phyloP scores from a whole-genome alignment of 805 yeast genomes.

The Wickerhamiella brachini region DNA sequence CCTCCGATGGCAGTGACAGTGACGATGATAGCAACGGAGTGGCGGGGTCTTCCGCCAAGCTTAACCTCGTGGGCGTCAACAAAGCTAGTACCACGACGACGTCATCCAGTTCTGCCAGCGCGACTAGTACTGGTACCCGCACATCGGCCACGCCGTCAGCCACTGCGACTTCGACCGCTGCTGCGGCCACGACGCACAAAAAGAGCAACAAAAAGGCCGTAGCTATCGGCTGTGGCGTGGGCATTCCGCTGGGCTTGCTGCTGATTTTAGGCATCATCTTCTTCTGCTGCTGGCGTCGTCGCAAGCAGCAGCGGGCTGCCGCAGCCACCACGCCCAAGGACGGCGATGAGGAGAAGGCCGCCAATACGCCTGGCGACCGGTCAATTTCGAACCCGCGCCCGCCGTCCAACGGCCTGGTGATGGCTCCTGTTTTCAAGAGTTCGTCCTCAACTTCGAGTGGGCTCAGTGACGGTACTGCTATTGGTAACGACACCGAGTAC shows the following conservation, averaged over 20 bases:
- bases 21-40: slow-evolving; percentile 5
- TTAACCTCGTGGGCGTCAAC: slow-evolving; percentile 13
- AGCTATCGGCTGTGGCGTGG: slow-evolving; percentile 90
- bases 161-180: slow-evolving; percentile 21
- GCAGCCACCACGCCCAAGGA: slow-evolving; percentile 13
- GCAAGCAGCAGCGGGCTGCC: slow-evolving; percentile 23
- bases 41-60: slow-evolving; percentile 11
- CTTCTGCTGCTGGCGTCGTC: slow-evolving; percentile 36
- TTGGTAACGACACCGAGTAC: slow-evolving; percentile 15
- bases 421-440: slow-evolving; percentile 20
- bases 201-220: slow-evolving; percentile 31
- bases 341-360: slow-evolving; percentile 10
- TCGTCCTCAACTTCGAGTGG: slow-evolving; percentile 9
- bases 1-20: slow-evolving; percentile 23
- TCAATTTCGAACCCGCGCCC: slow-evolving; percentile 17
- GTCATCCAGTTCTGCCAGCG: slow-evolving; percentile 19
- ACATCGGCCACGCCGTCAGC: slow-evolving; percentile 22
- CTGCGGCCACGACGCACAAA: slow-evolving; percentile 18
- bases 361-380: slow-evolving; percentile 5
- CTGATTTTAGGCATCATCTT: slow-evolving; percentile 33
- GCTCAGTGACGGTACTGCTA: slow-evolving; percentile 5
- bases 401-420: slow-evolving; percentile 11
- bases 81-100: slow-evolving; percentile 9
- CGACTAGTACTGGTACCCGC: slow-evolving; percentile 29
- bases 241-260: slow-evolving; percentile 49